Base-by-base conservation (phyloP, 1,139 yeast genomes). In the Kazachstania sp. region DNA sequence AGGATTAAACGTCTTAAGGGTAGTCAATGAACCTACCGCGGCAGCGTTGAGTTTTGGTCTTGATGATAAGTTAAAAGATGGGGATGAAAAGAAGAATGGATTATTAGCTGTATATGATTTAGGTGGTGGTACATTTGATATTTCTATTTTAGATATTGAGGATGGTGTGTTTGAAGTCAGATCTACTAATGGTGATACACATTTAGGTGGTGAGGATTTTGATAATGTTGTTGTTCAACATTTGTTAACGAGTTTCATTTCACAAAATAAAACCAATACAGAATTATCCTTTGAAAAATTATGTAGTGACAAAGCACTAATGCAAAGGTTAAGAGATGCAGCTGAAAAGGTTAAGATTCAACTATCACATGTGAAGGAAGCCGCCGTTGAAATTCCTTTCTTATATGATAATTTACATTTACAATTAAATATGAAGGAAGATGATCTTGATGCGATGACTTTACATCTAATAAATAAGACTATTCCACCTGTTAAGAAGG, bases 91-190 rank as follows among this genome's bases (percentile, higher is more conserved):
- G 23, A 40, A 39, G 37, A 75, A 41, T 49, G 88, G 88, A 8
- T 66, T 77, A 15, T 75, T 84, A 39, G 92, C 92, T 0, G 94
- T 84, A 12, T 84, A 80, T 63, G 94, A 84, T 67, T 70, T 84
- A 46, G 94, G 94, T 49, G 94, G 94, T 26, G 94, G 94, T 32
- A 84, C 94, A 1, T 84, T 84, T 69, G 94, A 84, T 64, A 82
- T 84, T 30, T 83, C 92, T 1, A 78, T 84, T 44, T 69, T 84
- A 54, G 92, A 84, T 60, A 83, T 84, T 45, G 92, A 83, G 55
- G 84, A 79, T 58, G 90, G 90, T 15, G 88, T 84, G 3, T 84
- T 84, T 66, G 92, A 84, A 64, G 94, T 84, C 2, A 69, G 84
- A 54, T 79, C 92, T 29, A 84, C 94, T n/a, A 81, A 82, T 66